phyloP scores from a whole-genome alignment of 495 filamentous ascomycete genomes.

The Venustampulla echinocandica region DNA sequence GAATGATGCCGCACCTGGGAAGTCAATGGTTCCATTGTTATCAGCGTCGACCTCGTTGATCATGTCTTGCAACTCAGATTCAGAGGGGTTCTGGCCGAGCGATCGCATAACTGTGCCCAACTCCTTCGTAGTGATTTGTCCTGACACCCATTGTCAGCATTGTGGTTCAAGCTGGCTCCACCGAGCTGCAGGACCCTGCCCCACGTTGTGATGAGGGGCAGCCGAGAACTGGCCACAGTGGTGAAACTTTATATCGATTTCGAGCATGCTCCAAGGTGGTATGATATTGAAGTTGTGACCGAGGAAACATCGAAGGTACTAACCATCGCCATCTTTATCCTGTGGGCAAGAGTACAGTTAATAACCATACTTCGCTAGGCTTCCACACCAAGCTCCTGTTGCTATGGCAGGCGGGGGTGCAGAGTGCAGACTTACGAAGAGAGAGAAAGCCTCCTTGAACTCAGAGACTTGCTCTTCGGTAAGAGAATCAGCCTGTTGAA shows the following conservation, averaged over 20 bases:
- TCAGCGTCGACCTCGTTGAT: slow-evolving; percentile 99
- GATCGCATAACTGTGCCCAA: slow-evolving; percentile 99
- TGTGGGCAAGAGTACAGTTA: slow-evolving; percentile 31
- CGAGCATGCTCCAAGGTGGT: slow-evolving; percentile 1
- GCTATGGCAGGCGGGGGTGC: slow-evolving; percentile 1
- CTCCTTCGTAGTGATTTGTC: slow-evolving; percentile 99
- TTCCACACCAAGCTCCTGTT: slow-evolving; percentile 2
- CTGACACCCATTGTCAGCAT: slow-evolving; percentile 35
- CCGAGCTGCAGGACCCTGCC: background rate
- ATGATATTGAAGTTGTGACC: background rate
- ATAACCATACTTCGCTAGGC: slow-evolving; percentile 2
- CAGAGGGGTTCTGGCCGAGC: slow-evolving; percentile 97
- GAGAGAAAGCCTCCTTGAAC: slow-evolving; percentile 99
- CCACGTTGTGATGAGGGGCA: background rate
- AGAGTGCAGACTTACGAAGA: slow-evolving; percentile 71
- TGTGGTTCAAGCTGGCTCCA: background rate
- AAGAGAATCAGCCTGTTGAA: slow-evolving; percentile 71
- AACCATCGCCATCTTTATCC: slow-evolving; percentile 99
- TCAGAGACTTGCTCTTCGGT: slow-evolving; percentile 99
- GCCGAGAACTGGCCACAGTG: no score
- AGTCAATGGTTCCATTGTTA: slow-evolving; percentile 99
- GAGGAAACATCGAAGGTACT: slow-evolving; percentile 37
- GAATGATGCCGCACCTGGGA: slow-evolving; percentile 61
- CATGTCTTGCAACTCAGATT: slow-evolving; percentile 99
- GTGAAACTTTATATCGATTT: background rate